Evolutionary conservation across 768 basidiomycete genomes (phyloP), one percentile per base, ranked within the genome.

Genomic region (Psilocybe azurescens): DNA sequence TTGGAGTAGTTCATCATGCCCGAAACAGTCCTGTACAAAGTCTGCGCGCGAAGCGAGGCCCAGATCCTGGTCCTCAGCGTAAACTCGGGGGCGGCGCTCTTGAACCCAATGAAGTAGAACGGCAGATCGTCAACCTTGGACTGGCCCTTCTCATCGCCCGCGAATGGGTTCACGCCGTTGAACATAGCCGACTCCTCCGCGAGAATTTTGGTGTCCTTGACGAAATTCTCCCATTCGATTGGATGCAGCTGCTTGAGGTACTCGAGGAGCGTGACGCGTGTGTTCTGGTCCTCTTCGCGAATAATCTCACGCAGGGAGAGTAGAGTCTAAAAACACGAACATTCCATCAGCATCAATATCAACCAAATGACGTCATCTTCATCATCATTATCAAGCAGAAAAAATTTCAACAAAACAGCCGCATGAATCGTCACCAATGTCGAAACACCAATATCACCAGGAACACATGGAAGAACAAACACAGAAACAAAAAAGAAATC

Each of bases 1-100:
- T 99, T 99, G 67, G 93, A 89, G 75, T 99, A 99, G 79, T 99
- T 99, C 97, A 99, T 99, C 94, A 99, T 98, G 55, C 97, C 97
- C 38, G 97, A 98, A 16, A 99, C 97, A 13, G 97, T 99, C 66
- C 97, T 89, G 74, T 99, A 99, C 18, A 99, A 86, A 1, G 97
- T 99, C 80, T 99, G 97, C 16, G 97, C 97, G 57, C 97, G 94
- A 8, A 99, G 86, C 5, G 97, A 98, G 8, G 97, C 96, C 97
- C 97, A 99, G 70, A 99, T 99, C 73, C 97, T 90, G 7, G 97
- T 99, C 62, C 97, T 95, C 13, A 99, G 85, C 2, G 97, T 99
- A 74, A 96, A 99, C 75, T 99, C 97, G 2, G 97, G 97, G 2
- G 96, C 94, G 18, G 97, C 94, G 65, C 92, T 96, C 83, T 97